Base-by-base conservation (phyloP, 1,284 basidiomycete genomes). In the Pholiota adiposa region DNA sequence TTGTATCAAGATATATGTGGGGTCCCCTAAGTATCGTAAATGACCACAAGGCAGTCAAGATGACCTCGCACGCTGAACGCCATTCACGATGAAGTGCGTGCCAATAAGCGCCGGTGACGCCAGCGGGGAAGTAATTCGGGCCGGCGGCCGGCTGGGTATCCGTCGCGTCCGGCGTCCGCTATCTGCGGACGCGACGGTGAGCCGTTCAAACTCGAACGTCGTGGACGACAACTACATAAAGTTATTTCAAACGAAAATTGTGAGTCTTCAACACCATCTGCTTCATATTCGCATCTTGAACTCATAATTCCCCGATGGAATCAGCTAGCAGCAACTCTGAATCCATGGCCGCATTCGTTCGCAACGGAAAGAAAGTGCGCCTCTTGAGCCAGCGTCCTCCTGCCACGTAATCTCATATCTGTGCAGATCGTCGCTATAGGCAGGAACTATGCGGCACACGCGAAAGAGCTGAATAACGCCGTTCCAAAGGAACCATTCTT, bases 401-500 rank as follows among this genome's bases (percentile, higher is more conserved):
- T n/a, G 9, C 8, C n/a, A 16, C 48, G 27, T 18, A 33, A 23
- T 38, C 18, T 25, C 12, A 25, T 46, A 25, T 29, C 38, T 25
- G 34, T 36, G n/a, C 60, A 94, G 90, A 95, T 96, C 68, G 88
- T 97, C 38, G 95, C 94, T 50, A 96, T 96, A 63, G 94, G 94
- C 49, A 83, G 92, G 61, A 92, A 93, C 75, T 93, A 92, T 70
- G 83, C 81, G 16, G 93, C 93, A 53, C 95, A 97, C 70, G 90
- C 91, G 72, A 95, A 94, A 75, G 96, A 98, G 74, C 85, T 98
- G 51, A 90, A 90, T 71, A 98, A 98, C 73, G 83, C 92, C 5
- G 80, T 91, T 3, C 96, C 97, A 1, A 94, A 90, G 70, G 96
- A 98, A 73, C 97, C 97, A 0, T 98, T 99, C 83, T 97, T 98